Conservation (phyloP, 1,284 basidiomycete species). For the Thelephora terrestris region DNA sequence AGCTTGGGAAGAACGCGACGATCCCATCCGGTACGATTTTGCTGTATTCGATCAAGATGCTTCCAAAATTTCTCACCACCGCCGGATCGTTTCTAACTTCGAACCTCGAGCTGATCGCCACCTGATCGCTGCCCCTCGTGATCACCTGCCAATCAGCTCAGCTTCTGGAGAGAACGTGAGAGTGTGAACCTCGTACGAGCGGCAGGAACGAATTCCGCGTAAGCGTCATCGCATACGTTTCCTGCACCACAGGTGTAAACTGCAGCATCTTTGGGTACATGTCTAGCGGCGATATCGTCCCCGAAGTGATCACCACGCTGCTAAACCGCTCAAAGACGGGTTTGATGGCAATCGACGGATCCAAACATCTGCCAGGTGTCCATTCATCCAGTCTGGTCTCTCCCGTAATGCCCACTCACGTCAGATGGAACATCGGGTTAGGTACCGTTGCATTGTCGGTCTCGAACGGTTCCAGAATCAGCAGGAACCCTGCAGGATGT, state of each 20-base stretch:
- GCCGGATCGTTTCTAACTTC: constrained; percentile 99
- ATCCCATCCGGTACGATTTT: constrained; percentile 99
- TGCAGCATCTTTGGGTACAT: constrained; percentile 99
- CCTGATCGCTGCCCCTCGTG: constrained; percentile 96
- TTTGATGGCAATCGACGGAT: constrained; percentile 95
- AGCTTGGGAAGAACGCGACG: constrained; percentile 98
- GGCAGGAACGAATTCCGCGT: constrained; percentile 96
- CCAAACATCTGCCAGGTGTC: constrained; percentile 64
- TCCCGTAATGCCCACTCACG: constrained; percentile 40
- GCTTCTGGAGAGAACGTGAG: neutral
- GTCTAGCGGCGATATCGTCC: constrained; percentile 96
- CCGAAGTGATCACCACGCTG: constrained; percentile 97
- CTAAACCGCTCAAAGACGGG: constrained; percentile 98
- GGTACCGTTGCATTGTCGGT: constrained; percentile 98
- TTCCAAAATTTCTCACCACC: constrained; percentile 97
- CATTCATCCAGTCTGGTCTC: neutral
- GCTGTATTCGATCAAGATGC: constrained; percentile 95
- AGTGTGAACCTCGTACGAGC: constrained; percentile 46
- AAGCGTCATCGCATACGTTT: constrained; percentile 97
- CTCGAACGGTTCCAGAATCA: constrained; percentile 98
- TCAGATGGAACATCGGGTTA: constrained; percentile 98
- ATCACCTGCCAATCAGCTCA: constrained; percentile 57
- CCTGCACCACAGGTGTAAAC: constrained; percentile 95
- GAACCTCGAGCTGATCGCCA: constrained; percentile 97
- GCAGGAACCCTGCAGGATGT: constrained; percentile 67